Conservation (phyloP, 192 early-diverging fungal species). For the Lobosporangium transversale region DNA sequence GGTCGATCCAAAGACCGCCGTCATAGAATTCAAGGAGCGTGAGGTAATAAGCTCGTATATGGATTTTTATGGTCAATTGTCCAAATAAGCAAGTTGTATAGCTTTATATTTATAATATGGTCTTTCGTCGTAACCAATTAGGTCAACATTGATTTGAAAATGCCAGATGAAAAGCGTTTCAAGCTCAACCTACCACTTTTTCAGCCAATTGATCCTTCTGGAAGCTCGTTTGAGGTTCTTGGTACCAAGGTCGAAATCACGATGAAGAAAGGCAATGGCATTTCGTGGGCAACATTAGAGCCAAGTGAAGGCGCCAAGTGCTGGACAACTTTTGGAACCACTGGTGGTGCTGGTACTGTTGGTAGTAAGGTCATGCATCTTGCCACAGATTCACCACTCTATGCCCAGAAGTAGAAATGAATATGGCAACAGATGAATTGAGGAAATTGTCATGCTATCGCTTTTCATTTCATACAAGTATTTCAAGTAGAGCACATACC, state of each 20-base stretch:
- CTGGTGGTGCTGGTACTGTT: conserved; percentile 68
- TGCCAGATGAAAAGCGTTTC: conserved; percentile 80
- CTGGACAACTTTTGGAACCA: conserved; percentile 90
- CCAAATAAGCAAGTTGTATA: too few relatives aligned
- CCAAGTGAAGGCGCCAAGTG: conserved; percentile 68
- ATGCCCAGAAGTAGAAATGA: conserved; percentile 42
- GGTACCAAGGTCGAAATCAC: conserved; percentile 84
- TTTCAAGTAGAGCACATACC: conserved; percentile 25
- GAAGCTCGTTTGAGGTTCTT: conserved; percentile 70
- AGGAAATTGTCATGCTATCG: background rate
- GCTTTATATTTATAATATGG: too few relatives aligned
- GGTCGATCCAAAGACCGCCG: conserved; percentile 74
- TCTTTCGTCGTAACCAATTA: conserved; percentile 9
- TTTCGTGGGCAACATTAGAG: conserved; percentile 85
- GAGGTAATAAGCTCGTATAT: conserved; percentile 57
- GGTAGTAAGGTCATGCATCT: conserved; percentile 72
- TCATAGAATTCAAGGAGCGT: conserved; percentile 72
- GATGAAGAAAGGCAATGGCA: conserved; percentile 83
- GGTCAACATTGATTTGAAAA: conserved; percentile 80
- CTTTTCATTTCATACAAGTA: too few relatives aligned
- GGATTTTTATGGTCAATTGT: too few relatives aligned
- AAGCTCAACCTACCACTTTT: conserved; percentile 75
- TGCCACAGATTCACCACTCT: conserved; percentile 56
- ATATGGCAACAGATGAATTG: background rate
- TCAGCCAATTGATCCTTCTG: conserved; percentile 76